Evolutionary conservation across 345 rosid genomes (phyloP), one percentile per base, ranked within the genome.

Genomic region (Bruguiera gymnorhiza): DNA sequence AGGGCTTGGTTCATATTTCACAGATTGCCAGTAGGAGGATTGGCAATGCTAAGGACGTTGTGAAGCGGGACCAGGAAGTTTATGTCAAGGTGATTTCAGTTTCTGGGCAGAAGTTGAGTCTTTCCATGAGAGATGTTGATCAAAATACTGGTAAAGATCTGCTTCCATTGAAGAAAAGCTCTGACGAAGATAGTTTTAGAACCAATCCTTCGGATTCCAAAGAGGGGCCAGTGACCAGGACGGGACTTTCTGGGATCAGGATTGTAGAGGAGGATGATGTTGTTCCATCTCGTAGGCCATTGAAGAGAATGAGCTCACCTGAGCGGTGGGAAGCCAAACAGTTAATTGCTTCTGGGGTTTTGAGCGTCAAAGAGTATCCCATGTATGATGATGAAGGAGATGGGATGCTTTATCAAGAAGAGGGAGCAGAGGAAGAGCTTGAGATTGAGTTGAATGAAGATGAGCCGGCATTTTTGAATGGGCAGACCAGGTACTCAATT

Each of bases 361-460:
- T 94, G 74, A 67, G 83, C 8, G 79, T 81, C 1, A 67, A 70
- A 60, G 96, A 94, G 65, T 78, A 83, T 76, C 98, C 96, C 0
- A 79, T 82, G 87, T 91, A 85, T 83, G 97, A 94, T 76, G 90
- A 91, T 6, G 98, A 94, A 32, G 95, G 86, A 18, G 95, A 88
- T 79, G 98, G 93, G 53, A 63, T 91, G 85, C 68, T 79, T 71
- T 86, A 92, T 71, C 88, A 90, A 72, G 97, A 92, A 73, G 96
- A 90, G 76, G 95, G 90, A 55, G 89, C 85, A 54, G 97, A 91
- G 85, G 93, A 91, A 70, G 93, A 89, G 82, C 91, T 94, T 79
- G 98, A 91, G 83, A 86, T 91, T 73, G 97, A 89, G 87, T 52
- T 91, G 81, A 94, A 94, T 43, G 98, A 91, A 63, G 97, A 89